phyloP scores from a whole-genome alignment of 2,329 filamentous ascomycete species.

The Trichoderma atroviride region DNA sequence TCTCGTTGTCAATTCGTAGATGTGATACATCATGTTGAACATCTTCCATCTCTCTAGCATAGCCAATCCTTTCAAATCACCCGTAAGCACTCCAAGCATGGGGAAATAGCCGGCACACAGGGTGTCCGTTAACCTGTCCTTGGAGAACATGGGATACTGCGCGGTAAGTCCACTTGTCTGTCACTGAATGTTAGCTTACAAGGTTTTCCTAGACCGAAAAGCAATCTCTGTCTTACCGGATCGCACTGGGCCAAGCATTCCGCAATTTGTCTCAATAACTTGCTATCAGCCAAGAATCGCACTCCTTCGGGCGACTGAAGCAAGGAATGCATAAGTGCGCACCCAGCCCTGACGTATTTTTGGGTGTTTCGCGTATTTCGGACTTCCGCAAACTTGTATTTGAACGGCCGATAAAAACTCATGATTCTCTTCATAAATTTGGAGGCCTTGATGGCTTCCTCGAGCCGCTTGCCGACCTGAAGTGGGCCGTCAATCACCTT shows the following conservation, averaged over 20 bases:
- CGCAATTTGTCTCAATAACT: constrained; percentile 88
- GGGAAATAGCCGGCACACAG: constrained; percentile 92
- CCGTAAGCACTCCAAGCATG: constrained; percentile 84
- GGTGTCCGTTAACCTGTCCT: constrained; percentile 80
- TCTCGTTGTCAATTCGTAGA: constrained; percentile 86
- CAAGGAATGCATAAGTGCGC: constrained; percentile 82
- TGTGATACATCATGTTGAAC: constrained; percentile 99
- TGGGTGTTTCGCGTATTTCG: constrained; percentile 91
- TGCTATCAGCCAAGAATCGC: constrained; percentile 86
- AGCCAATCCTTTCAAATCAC: constrained; percentile 77
- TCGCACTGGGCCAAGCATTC: constrained; percentile 96
- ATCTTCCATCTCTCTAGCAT: constrained; percentile 97
- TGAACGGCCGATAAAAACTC: constrained; percentile 95
- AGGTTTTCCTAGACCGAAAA: not conserved
- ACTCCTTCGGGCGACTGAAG: constrained; percentile 84
- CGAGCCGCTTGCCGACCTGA: constrained; percentile 85
- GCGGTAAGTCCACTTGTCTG: constrained; percentile 75
- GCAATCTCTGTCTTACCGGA: constrained; percentile 58
- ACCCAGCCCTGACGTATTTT: constrained; percentile 89
- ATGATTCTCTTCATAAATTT: constrained; percentile 96
- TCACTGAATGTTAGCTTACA: not conserved
- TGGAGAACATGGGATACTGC: constrained; percentile 85
- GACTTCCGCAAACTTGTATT: constrained; percentile 89
- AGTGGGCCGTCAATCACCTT: constrained; percentile 91
- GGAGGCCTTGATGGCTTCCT: constrained; percentile 90